phyloP scores from a whole-genome alignment of 305 asterid genomes.

The Fraxinus floribunda region DNA sequence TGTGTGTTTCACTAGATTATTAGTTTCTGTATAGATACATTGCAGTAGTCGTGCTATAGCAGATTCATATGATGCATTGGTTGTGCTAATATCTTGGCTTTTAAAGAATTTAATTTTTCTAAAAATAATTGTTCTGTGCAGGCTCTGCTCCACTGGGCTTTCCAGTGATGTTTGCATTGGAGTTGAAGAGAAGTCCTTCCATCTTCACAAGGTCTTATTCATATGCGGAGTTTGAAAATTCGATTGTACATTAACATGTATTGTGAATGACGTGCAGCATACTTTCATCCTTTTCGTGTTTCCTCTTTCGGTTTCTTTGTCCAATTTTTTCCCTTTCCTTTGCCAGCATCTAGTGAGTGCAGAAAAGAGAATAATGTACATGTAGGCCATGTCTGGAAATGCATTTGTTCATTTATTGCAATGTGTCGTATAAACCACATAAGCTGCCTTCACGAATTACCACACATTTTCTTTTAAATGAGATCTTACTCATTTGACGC shows the following conservation, averaged over 20 bases:
- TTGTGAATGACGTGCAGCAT: neutral
- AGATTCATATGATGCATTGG: neutral
- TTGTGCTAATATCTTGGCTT: neutral
- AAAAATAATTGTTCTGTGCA: conserved; percentile 19
- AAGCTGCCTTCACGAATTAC: neutral
- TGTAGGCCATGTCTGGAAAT: neutral
- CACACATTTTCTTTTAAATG: neutral
- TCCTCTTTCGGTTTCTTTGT: neutral
- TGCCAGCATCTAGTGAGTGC: neutral
- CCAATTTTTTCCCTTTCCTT: neutral
- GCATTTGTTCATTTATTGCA: neutral
- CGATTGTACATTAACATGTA: neutral
- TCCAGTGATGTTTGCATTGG: conserved; percentile 47
- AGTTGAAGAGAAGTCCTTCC: conserved; percentile 48
- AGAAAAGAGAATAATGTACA: neutral
- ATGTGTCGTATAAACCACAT: neutral
- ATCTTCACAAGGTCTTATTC: conserved; percentile 53
- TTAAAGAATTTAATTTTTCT: neutral
- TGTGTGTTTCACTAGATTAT: neutral
- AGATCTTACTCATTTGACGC: neutral
- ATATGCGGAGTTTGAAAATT: neutral
- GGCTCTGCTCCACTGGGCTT: conserved; percentile 52
- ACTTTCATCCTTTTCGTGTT: neutral
- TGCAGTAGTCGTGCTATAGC: neutral
- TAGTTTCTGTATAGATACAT: neutral